Percentiles rank a stretch among this genome's conserved stretches.
phyloP scores from a whole-genome alignment of 2,329 filamentous ascomycete species.

The Sphaerulina vaccinii region DNA sequence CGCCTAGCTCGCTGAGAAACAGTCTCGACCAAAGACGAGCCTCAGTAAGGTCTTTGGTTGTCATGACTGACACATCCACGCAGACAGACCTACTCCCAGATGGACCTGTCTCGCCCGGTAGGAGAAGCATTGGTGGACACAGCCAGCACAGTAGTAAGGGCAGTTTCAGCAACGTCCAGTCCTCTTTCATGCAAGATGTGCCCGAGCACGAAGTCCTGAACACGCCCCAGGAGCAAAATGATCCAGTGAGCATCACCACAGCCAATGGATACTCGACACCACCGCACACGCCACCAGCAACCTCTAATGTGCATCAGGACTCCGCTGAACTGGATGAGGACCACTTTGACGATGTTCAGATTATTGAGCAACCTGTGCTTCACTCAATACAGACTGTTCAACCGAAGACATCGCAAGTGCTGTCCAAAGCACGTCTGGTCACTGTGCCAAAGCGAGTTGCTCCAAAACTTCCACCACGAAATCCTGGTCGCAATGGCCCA shows the following conservation, averaged over 20 bases:
- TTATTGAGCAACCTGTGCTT: constrained; percentile 44
- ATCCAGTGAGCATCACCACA: constrained; percentile 16
- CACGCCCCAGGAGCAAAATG: constrained; percentile 9
- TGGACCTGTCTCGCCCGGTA: constrained; percentile 21
- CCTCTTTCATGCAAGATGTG: constrained; percentile 29
- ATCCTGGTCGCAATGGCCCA: constrained; percentile 56
- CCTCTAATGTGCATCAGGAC: constrained; percentile 1
- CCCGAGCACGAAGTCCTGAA: constrained; percentile 32
- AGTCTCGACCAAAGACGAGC: constrained; percentile 30
- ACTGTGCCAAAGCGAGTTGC: constrained; percentile 79
- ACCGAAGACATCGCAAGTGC: constrained; percentile 34
- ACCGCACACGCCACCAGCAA: constrained; percentile 33
- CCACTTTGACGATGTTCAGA: constrained; percentile 52
- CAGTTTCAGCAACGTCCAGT: constrained; percentile 23
- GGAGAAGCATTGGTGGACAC: constrained; percentile 20
- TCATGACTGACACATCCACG: constrained; percentile 33
- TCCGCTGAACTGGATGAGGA: constrained; percentile 44
- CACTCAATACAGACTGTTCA: constrained; percentile 69
- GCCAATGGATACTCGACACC: constrained; percentile 35
- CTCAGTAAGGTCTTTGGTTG: too few relatives aligned
- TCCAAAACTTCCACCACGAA: constrained; percentile 75
- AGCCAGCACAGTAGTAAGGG: constrained; percentile 29
- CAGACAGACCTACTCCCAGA: constrained; percentile 31
- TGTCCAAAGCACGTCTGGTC: constrained; percentile 73
- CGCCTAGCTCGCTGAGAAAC: constrained; percentile 34